Conservation (phyloP, 1,284 basidiomycete species). For the Flammula alnicola region DNA sequence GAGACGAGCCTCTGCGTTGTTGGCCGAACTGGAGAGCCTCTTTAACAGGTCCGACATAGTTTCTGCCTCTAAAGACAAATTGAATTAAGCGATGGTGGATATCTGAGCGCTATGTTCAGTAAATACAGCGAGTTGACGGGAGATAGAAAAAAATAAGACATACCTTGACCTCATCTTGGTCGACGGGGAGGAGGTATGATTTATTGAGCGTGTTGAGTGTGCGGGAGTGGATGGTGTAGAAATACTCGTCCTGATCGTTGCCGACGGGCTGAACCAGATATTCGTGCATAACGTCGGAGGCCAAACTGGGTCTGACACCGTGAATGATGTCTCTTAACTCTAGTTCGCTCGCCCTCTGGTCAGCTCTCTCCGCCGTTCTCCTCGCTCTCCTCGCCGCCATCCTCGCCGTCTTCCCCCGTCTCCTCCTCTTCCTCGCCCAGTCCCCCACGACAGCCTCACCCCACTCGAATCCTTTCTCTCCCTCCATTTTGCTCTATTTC, state of each 20-base stretch:
- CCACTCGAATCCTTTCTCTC: slow-evolving; percentile 69
- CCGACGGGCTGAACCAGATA: slow-evolving; percentile 30
- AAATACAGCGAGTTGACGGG: slow-evolving; percentile 10
- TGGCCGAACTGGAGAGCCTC: slow-evolving; percentile 55
- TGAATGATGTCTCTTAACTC: slow-evolving; percentile 24
- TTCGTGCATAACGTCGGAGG: slow-evolving; percentile 27
- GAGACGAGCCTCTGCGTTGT: slow-evolving; percentile 42
- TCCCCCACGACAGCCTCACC: slow-evolving; percentile 49
- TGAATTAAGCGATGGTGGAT: slow-evolving; percentile 64
- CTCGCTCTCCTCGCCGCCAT: slow-evolving; percentile 46
- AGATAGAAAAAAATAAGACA: slow-evolving; percentile 17
- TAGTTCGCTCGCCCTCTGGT: slow-evolving; percentile 45
- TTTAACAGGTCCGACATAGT: slow-evolving; percentile 65
- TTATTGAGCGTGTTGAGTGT: slow-evolving; percentile 53
- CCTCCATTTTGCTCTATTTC: slow-evolving; percentile 62
- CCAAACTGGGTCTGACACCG: slow-evolving; percentile 28
- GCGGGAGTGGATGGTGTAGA: slow-evolving; percentile 51
- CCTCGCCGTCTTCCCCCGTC: slow-evolving; percentile 58
- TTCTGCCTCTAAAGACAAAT: slow-evolving; percentile 65
- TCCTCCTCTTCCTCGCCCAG: slow-evolving; percentile 66
- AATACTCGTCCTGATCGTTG: slow-evolving; percentile 54
- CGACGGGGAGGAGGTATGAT: slow-evolving; percentile 63
- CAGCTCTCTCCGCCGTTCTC: slow-evolving; percentile 47
- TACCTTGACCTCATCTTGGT: slow-evolving; percentile 65
- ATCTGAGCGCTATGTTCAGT: slow-evolving; percentile 55